Evolutionary conservation across 2,329 filamentous ascomycete species (phyloP).

Genomic region (Dactylonectria estremocensis): DNA sequence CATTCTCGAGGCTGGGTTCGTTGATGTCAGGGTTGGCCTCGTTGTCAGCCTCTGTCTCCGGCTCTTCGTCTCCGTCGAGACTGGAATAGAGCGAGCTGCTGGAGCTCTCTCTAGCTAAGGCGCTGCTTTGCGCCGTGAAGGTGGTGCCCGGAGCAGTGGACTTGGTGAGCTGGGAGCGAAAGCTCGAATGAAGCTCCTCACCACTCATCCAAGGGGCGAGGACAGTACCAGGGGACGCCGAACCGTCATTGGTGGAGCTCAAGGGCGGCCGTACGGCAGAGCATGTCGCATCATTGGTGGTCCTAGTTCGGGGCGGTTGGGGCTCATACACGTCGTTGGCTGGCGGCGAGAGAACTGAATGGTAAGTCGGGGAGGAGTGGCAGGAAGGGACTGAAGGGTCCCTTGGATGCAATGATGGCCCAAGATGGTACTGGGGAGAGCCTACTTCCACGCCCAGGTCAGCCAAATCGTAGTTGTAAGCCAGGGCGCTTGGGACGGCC

Average conservation of each 20-base stretch:
- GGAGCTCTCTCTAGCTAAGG: conserved; percentile 85
- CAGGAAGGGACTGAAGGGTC: conserved; percentile 65
- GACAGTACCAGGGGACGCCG: conserved; percentile 54
- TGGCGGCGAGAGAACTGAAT: conserved; percentile 57
- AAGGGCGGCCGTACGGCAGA: conserved; percentile 51
- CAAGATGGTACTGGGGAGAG: conserved; percentile 51
- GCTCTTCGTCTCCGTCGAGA: conserved; percentile 53
- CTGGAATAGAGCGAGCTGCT: conserved; percentile 70
- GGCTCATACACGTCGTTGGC: conserved; percentile 59
- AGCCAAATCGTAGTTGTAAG: conserved; percentile 46
- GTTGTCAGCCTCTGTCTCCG: conserved; percentile 48
- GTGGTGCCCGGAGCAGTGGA: conserved; percentile 71
- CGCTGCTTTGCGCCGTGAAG: conserved; percentile 87
- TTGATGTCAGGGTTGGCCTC: conserved; percentile 61
- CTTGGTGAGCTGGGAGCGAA: conserved; percentile 68
- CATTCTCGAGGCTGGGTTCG: conserved; percentile 75
- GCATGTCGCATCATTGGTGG: conserved; percentile 43
- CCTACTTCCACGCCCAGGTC: conserved; percentile 51
- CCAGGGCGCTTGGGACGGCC: no score
- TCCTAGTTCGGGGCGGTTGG: conserved; percentile 49
- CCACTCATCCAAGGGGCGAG: conserved; percentile 64
- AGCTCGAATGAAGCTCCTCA: conserved; percentile 70
- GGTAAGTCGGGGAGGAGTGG: conserved; percentile 61
- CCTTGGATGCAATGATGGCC: conserved; percentile 59
- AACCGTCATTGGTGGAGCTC: conserved; percentile 53